A percentile compares a stretch with the other conserved stretches of the same genome.
Evolutionary conservation across 1,139 yeast genomes (phyloP).

Genomic region (Taphrina populina): DNA sequence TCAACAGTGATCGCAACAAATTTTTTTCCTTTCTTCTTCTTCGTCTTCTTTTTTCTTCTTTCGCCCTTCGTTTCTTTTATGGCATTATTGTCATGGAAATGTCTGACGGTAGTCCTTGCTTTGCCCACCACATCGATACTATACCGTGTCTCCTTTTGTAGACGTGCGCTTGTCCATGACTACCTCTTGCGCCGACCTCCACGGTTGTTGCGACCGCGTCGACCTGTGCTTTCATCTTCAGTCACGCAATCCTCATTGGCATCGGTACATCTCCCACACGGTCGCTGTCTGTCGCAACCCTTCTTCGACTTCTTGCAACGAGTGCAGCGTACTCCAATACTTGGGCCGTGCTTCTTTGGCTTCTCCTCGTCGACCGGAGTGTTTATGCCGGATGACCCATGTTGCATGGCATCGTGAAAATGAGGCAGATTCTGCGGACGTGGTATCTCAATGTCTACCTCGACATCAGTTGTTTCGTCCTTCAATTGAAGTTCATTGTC

Average conservation of each 20-base stretch:
- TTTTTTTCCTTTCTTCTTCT: background rate
- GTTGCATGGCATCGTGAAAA: conserved; percentile 17
- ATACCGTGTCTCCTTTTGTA: too few species aligned
- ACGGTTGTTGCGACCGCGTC: conserved; percentile 30
- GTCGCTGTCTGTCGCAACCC: conserved; percentile 36
- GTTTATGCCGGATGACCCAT: background rate
- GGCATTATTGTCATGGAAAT: background rate
- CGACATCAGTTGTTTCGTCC: conserved; percentile 14
- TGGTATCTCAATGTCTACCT: conserved; percentile 28
- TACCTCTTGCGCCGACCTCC: conserved; percentile 29
- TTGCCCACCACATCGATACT: too few species aligned
- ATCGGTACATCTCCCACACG: conserved; percentile 36
- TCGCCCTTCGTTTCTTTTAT: background rate
- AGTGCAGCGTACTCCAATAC: conserved; percentile 34
- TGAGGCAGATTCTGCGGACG: conserved; percentile 29
- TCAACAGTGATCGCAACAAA: too few species aligned
- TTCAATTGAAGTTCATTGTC: conserved; percentile 6
- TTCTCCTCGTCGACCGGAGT: conserved; percentile 3
- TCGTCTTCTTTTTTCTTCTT: background rate
- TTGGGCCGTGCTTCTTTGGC: conserved; percentile 26
- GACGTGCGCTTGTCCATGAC: background rate
- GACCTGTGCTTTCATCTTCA: conserved; percentile 35
- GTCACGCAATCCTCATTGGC: conserved; percentile 37
- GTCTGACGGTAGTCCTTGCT: too few species aligned
- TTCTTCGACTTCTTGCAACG: conserved; percentile 35